These are phyloP conservation scores for Strobilomyces confusus DNA, from an alignment of 768 basidiomycete species.

Conservation along the genomic window DNA sequence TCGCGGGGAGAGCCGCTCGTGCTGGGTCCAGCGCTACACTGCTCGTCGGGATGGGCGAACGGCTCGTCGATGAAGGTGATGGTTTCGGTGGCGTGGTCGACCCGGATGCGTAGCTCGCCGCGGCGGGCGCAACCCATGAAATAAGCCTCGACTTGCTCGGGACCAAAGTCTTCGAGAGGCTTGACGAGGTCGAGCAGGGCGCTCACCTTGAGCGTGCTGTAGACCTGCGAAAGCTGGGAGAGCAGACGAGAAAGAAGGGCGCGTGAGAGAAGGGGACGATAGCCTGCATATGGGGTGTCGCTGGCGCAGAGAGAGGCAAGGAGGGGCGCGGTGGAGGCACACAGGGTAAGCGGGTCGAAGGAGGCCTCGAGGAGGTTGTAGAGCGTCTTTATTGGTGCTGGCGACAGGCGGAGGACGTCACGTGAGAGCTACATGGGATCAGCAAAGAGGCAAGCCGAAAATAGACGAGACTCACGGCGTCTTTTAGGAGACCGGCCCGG, in stretches of 20 bases:
- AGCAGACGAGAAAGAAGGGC: constrained; percentile 90
- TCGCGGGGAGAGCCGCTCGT: constrained; percentile 25
- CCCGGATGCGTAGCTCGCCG: constrained; percentile 79
- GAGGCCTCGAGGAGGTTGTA: constrained; percentile 89
- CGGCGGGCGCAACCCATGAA: constrained; percentile 88
- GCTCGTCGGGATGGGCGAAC: constrained; percentile 44
- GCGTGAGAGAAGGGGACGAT: constrained; percentile 85
- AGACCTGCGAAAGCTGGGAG: constrained; percentile 88
- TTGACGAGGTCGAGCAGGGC: constrained; percentile 75
- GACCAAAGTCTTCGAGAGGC: constrained; percentile 59
- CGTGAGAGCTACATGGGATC: constrained; percentile 61
- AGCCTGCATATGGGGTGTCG: constrained; percentile 59
- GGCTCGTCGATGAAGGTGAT: constrained; percentile 83
- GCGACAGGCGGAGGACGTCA: constrained; percentile 78
- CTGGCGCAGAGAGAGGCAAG: constrained; percentile 52
- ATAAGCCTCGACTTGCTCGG: constrained; percentile 85
- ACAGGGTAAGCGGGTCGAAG: constrained; percentile 89
- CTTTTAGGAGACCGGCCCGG: constrained; percentile 77
- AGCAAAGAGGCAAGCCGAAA: neutral
- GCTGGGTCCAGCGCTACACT: constrained; percentile 21
- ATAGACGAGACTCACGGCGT: constrained; percentile 59
- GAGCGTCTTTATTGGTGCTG: constrained; percentile 66
- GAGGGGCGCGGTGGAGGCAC: constrained; percentile 72
- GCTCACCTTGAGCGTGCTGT: constrained; percentile 77
- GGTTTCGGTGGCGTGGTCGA: constrained; percentile 84